Base-by-base conservation (phyloP, 1,284 basidiomycete genomes). In the Porodaedalea pini region DNA sequence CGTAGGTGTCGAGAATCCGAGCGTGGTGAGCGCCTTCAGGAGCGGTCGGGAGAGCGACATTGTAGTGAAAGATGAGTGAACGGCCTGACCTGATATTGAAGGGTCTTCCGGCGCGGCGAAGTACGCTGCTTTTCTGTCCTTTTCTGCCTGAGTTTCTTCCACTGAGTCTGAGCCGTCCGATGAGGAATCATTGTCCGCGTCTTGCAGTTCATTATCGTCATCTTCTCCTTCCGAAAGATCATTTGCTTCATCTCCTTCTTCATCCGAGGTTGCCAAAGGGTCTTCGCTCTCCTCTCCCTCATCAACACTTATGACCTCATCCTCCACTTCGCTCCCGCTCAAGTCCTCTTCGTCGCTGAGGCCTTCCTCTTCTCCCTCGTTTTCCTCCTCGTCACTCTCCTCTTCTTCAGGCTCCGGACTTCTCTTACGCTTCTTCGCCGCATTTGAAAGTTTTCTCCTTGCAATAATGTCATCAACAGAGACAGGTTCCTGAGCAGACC, bases 381-480 rank as follows among this genome's bases (percentile, higher is more conserved):
- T 59, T 11, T 69, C 66, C 1, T 63, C 69, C 4, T 68, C 67
- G 13, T 65, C 65, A 13, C 67, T 63, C 37, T 68, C 69, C 8
- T 69, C 68, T 3, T 64, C 69, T 17, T 68, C 67, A 36, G 68
- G 66, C 31, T 66, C 66, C 25, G 67, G 62, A 53, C 68, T 75
- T 58, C 84, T 70, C 73, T 90, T 89, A 57, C 84, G 77, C 69
- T 90, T 88, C 31, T 72, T 72, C 41, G 69, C 68, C 61, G 65
- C 62, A 62, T 68, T 70, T 65, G 74, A 67, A 56, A 78, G 75
- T 55, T 76, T 81, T 56, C 87, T 77, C 57, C 86, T 78, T 47
- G 85, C 85, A 66, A 95, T 94, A 63, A 96, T 97, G 67, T 97
- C 92, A 72, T 97, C 92, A 8, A 98, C 87, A 44, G 89, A 92